phyloP scores from a whole-genome alignment of 2,329 filamentous ascomycete genomes.

The Scedosporium aurantiacum region DNA sequence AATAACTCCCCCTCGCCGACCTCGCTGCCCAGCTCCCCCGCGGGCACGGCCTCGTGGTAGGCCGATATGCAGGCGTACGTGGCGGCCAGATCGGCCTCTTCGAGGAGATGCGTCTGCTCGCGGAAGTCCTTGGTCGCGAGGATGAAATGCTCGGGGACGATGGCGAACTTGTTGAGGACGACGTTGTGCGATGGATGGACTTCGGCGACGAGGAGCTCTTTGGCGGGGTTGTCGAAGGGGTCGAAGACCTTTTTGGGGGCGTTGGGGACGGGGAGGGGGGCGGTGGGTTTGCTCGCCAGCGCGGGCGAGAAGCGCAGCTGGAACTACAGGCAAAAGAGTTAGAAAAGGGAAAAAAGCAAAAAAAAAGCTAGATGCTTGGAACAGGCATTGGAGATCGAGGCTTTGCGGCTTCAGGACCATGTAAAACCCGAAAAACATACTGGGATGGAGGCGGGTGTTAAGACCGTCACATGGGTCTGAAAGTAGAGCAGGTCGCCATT shows the following conservation, averaged over 20 bases:
- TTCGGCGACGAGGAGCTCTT: constrained; percentile 40
- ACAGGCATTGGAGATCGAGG: no score
- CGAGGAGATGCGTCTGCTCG: constrained; percentile 53
- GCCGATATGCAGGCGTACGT: constrained; percentile 51
- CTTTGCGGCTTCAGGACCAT: no score
- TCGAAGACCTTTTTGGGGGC: constrained; percentile 34
- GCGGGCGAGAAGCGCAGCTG: constrained; percentile 62
- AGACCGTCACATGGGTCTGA: constrained; percentile 39
- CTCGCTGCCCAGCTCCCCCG: constrained; percentile 4
- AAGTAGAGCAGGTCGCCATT: constrained; percentile 42
- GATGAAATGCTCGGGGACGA: constrained; percentile 62
- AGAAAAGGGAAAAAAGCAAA: no score
- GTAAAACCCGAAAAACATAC: constrained; percentile 20
- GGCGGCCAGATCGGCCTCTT: constrained; percentile 46
- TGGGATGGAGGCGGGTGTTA: constrained; percentile 30
- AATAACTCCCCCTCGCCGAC: constrained; percentile 32
- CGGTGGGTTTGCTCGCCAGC: constrained; percentile 55
- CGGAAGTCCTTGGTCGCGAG: constrained; percentile 54
- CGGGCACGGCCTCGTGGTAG: constrained; percentile 24
- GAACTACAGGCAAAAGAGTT: constrained; percentile 35
- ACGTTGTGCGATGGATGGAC: constrained; percentile 47
- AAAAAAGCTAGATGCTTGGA: no score
- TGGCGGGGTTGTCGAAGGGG: constrained; percentile 48
- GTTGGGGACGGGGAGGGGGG: constrained; percentile 23
- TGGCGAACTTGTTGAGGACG: constrained; percentile 65